Percentiles rank a stretch among this genome's conserved stretches.
These are phyloP conservation scores for Curvularia hawaiiensis DNA, from an alignment of 2,329 filamentous ascomycete species.

Conservation along the genomic window DNA sequence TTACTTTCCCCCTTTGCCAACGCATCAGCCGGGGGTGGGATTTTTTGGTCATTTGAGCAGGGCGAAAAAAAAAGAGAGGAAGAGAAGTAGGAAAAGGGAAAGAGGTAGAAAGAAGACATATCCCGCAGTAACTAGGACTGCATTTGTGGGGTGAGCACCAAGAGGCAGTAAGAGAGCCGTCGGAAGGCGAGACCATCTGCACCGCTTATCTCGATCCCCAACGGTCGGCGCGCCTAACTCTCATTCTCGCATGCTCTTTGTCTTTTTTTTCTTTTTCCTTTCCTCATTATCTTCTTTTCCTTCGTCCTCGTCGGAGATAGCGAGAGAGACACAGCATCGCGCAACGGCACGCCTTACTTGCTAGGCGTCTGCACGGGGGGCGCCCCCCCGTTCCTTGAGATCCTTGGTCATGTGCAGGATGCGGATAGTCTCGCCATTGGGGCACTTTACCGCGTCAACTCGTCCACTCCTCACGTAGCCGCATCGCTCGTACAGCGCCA, in stretches of 20 bases:
- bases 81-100: not conserved
- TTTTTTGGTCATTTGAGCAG: constrained; percentile 8
- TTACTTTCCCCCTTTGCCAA: constrained; percentile 5
- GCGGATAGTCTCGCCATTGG: constrained; percentile 40
- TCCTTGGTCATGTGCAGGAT: constrained; percentile 46
- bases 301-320: too few relatives aligned
- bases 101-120: not conserved
- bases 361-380: not conserved
- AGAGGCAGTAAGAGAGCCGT: not conserved
- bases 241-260: not conserved
- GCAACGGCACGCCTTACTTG: not conserved
- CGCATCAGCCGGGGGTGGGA: constrained; percentile 7
- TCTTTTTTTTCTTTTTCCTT: too few relatives aligned
- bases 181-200: not conserved
- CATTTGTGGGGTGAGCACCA: not conserved
- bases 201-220: not conserved
- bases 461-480: constrained; percentile 44
- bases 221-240: not conserved
- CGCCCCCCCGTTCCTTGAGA: constrained; percentile 12
- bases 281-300: too few relatives aligned
- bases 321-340: too few relatives aligned
- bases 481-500: constrained; percentile 43
- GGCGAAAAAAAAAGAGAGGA: not conserved
- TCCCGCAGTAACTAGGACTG: not conserved
- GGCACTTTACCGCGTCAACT: constrained; percentile 39